Percentiles rank a stretch among this genome's conserved stretches.
phyloP scores from a whole-genome alignment of 805 yeast genomes.

The Teunomyces stri region DNA sequence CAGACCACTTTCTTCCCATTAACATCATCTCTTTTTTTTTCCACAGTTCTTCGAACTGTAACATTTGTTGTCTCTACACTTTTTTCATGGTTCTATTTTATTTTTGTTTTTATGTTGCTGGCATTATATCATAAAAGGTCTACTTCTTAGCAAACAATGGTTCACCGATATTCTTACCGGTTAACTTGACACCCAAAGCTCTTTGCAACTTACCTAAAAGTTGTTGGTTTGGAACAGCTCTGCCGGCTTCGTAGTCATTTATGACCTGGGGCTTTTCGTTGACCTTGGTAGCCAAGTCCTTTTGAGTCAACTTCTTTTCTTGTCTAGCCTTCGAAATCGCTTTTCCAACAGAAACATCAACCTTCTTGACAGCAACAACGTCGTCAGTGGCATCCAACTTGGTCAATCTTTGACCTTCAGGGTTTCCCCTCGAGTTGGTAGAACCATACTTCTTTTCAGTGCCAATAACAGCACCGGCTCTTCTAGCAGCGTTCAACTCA shows the following conservation, averaged over 20 bases:
- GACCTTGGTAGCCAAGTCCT: constrained; percentile 92
- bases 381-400: constrained; percentile 92
- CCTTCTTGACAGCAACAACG: constrained; percentile 86
- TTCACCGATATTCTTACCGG: constrained; percentile 94
- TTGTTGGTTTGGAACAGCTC: constrained; percentile 96
- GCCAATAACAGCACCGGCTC: constrained; percentile 83
- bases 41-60: no score
- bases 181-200: constrained; percentile 87
- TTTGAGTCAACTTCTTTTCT: constrained; percentile 87
- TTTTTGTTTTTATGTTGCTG: background rate
- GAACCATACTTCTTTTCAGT: constrained; percentile 89
- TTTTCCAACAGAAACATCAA: constrained; percentile 82
- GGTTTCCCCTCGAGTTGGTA: constrained; percentile 58
- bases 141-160: constrained; percentile 68
- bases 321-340: constrained; percentile 82
- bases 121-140: constrained; percentile 14
- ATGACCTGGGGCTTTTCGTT: constrained; percentile 95
- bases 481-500: constrained; percentile 89
- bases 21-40: no score
- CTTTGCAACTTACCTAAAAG: constrained; percentile 88
- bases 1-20: no score
- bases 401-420: constrained; percentile 94
- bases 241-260: constrained; percentile 95
- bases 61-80: no score
- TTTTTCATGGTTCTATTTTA: background rate